phyloP scores from a whole-genome alignment of 176 grass and related monocot genomes.

The maize (Zea mays) region DNA sequence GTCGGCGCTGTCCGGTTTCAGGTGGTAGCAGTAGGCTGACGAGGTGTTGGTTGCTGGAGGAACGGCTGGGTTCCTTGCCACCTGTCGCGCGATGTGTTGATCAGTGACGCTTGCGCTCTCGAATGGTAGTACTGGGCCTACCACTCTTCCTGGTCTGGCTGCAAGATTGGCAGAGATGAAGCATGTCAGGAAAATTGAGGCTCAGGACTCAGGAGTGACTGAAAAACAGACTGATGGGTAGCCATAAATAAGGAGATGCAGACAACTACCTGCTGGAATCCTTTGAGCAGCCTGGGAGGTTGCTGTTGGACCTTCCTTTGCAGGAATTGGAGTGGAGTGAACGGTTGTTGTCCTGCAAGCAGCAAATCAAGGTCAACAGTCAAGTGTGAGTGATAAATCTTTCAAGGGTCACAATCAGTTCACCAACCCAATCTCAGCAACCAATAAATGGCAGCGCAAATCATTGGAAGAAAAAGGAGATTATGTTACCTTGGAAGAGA shows the following conservation, averaged over 20 bases:
- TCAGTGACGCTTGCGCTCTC: conserved; percentile 31
- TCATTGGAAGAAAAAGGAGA: background rate
- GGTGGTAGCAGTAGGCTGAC: conserved; percentile 44
- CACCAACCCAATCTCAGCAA: conserved; percentile 1
- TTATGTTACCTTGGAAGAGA: conserved; percentile 91
- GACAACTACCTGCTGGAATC: conserved; percentile 61
- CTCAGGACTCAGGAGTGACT: background rate
- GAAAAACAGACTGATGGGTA: background rate
- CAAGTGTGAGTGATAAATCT: background rate
- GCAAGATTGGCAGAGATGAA: conserved; percentile 25
- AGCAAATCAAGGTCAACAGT: conserved; percentile 21
- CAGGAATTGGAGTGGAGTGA: conserved; percentile 48
- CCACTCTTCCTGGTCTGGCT: conserved; percentile 72
- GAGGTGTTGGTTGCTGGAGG: conserved; percentile 27
- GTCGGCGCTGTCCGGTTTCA: conserved; percentile 5
- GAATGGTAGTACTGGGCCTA: conserved; percentile 40
- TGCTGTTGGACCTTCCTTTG: conserved; percentile 36
- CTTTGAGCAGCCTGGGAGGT: conserved; percentile 52
- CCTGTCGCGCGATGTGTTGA: conserved; percentile 41
- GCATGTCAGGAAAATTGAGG: background rate
- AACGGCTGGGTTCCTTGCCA: conserved; percentile 46
- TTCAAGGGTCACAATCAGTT: background rate
- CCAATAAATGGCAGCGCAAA: too few species aligned
- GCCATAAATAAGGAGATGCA: background rate
- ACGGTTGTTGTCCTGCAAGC: conserved; percentile 69